Evolutionary conservation across 2,329 filamentous ascomycete species (phyloP).

Genomic region (Diaporthe eres): DNA sequence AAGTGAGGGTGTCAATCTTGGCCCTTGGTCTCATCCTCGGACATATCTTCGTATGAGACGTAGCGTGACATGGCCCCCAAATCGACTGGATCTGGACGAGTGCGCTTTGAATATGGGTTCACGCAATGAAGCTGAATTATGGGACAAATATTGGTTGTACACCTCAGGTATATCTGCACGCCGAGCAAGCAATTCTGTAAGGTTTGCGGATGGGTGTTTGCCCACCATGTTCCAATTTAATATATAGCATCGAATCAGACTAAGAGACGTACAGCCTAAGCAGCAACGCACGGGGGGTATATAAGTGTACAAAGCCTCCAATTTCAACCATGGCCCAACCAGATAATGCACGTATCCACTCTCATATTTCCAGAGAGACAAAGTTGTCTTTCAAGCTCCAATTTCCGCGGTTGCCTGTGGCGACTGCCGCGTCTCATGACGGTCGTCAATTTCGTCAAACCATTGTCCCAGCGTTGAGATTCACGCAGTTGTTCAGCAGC

Average conservation of each 20-base stretch:
- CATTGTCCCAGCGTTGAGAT: constrained; percentile 59
- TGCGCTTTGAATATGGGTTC: not conserved
- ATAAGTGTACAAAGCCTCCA: constrained; percentile 43
- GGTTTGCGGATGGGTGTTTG: not conserved
- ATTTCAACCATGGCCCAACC: constrained; percentile 1
- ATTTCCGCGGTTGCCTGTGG: not conserved
- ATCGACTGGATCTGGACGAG: no score
- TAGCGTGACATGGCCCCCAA: not conserved
- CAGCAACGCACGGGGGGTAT: constrained; percentile 44
- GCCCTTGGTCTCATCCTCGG: not conserved
- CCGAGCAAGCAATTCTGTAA: not conserved
- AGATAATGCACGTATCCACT: not conserved
- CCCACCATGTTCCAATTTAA: constrained; percentile 12
- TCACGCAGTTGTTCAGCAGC: constrained; percentile 85
- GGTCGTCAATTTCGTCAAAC: constrained; percentile 48
- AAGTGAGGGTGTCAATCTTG: no score
- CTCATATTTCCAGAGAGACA: not conserved
- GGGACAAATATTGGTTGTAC: not conserved
- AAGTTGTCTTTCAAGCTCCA: not conserved
- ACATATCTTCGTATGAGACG: not conserved
- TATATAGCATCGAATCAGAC: not conserved
- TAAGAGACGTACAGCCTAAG: constrained; percentile 20
- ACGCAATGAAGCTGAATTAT: not conserved
- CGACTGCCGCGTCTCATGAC: not conserved
- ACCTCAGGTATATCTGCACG: not conserved